Percentiles rank a stretch among this genome's conserved stretches.
Conservation (phyloP, 2,329 filamentous ascomycete genomes). For the Mycosphaerella sp. region DNA sequence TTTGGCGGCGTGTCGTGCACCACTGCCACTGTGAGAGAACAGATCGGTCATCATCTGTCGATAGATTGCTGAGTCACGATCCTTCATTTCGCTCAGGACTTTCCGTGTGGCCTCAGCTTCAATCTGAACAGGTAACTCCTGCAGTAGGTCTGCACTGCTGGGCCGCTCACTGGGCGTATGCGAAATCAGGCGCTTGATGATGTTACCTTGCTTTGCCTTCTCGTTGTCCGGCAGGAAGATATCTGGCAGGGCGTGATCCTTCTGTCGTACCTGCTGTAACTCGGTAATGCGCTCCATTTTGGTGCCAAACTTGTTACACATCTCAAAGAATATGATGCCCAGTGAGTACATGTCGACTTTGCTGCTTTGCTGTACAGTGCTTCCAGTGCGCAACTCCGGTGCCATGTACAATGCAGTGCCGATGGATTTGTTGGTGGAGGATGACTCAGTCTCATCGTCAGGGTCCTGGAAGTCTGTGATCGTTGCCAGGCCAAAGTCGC, state of each 20-base stretch:
- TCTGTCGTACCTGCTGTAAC: conserved; percentile 62
- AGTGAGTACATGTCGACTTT: conserved; percentile 99
- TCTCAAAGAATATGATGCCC: conserved; percentile 97
- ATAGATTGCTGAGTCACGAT: conserved; percentile 81
- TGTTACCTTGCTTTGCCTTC: conserved; percentile 62
- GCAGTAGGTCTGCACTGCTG: conserved; percentile 71
- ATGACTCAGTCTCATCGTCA: conserved; percentile 42
- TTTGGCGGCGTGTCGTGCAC: conserved; percentile 59
- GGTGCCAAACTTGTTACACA: conserved; percentile 64
- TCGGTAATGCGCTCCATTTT: conserved; percentile 59
- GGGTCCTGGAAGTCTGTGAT: conserved; percentile 65
- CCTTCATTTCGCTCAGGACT: conserved; percentile 71
- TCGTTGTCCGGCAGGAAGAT: conserved; percentile 63
- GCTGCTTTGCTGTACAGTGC: conserved; percentile 72
- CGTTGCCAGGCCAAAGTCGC: conserved; percentile 91
- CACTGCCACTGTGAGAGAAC: conserved; percentile 55
- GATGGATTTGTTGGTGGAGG: conserved; percentile 51
- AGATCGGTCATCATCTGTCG: conserved; percentile 81
- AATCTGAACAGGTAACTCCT: conserved; percentile 81
- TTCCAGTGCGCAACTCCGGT: conserved; percentile 75
- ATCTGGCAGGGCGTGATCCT: conserved; percentile 60
- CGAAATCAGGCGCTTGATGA: conserved; percentile 72
- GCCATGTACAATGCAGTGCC: conserved; percentile 88
- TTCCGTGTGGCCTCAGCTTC: conserved; percentile 86
- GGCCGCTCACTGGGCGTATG: conserved; percentile 79